Percentiles rank a stretch among this genome's conserved stretches.
Evolutionary conservation across 2,329 filamentous ascomycete genomes (phyloP).

Genomic region (Penicillium sp.): DNA sequence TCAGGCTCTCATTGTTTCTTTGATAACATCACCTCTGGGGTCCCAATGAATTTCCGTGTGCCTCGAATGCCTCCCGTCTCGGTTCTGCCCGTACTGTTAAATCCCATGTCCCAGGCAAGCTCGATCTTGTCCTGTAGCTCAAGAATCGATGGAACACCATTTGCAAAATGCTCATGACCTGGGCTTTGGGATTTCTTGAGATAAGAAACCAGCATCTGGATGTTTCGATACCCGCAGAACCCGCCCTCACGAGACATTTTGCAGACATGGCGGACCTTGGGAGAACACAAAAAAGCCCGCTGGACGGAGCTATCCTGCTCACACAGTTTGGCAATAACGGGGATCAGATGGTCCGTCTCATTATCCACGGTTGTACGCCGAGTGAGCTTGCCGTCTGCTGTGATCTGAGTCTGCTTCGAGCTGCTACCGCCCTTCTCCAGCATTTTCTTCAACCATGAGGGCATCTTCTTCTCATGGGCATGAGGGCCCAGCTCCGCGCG

Average conservation of each 20-base stretch:
- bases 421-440: slow-evolving; percentile 61
- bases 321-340: slow-evolving; percentile 63
- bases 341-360: slow-evolving; percentile 56
- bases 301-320: slow-evolving; percentile 64
- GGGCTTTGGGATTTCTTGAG: slow-evolving; percentile 60
- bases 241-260: slow-evolving; percentile 81
- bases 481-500: slow-evolving; percentile 68
- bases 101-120: slow-evolving; percentile 79
- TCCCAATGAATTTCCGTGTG: slow-evolving; percentile 96
- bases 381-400: slow-evolving; percentile 44
- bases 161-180: slow-evolving; percentile 62
- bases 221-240: slow-evolving; percentile 94
- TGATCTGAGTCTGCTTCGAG: slow-evolving; percentile 54
- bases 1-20: neutral
- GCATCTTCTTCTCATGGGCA: slow-evolving; percentile 74
- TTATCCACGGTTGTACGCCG: slow-evolving; percentile 50
- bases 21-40: slow-evolving; percentile 66
- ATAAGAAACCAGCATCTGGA: slow-evolving; percentile 86
- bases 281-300: slow-evolving; percentile 77
- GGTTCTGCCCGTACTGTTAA: slow-evolving; percentile 69
- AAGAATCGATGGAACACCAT: slow-evolving; percentile 71
- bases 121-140: slow-evolving; percentile 86
- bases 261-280: slow-evolving; percentile 73
- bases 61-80: slow-evolving; percentile 85
- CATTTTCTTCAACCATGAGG: slow-evolving; percentile 63